These are phyloP conservation scores for Russula dissimulans DNA, from an alignment of 768 basidiomycete species.

Conservation along the genomic window DNA sequence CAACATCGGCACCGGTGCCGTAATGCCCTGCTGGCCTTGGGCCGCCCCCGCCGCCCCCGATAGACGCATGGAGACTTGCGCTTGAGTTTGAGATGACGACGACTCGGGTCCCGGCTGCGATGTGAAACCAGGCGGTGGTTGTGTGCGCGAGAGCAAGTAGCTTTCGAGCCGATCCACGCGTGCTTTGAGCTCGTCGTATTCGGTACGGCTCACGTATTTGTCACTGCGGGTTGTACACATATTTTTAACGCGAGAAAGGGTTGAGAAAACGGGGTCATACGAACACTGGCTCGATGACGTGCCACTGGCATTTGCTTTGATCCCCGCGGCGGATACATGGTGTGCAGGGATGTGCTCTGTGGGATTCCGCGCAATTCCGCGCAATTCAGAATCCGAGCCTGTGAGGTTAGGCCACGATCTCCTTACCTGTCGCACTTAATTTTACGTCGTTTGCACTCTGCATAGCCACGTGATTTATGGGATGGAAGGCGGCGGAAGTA, in stretches of 20 bases:
- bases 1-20: neutral
- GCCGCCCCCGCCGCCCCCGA: neutral
- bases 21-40: neutral
- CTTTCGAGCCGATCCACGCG: slow-evolving; percentile 55
- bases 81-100: slow-evolving; percentile 1
- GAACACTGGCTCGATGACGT: slow-evolving; percentile 72
- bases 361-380: slow-evolving; percentile 21
- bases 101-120: slow-evolving; percentile 1
- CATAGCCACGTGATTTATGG: slow-evolving; percentile 13
- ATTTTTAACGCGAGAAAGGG: neutral
- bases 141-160: slow-evolving; percentile 36
- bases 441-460: slow-evolving; percentile 81
- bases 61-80: neutral
- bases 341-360: slow-evolving; percentile 69
- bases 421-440: slow-evolving; percentile 78
- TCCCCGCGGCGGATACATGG: slow-evolving; percentile 76
- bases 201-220: slow-evolving; percentile 70
- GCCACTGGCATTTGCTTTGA: slow-evolving; percentile 75
- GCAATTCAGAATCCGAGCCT: slow-evolving; percentile 15
- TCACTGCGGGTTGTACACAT: slow-evolving; percentile 37
- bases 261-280: slow-evolving; percentile 26
- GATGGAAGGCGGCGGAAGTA: slow-evolving; percentile 20
- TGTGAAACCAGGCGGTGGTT: slow-evolving; percentile 9
- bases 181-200: slow-evolving; percentile 66
- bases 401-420: slow-evolving; percentile 13